Evolutionary conservation across 2,329 filamentous ascomycete genomes (phyloP), one percentile per base, ranked within the genome.

Genomic region (Ceratocystis harringtonii): DNA sequence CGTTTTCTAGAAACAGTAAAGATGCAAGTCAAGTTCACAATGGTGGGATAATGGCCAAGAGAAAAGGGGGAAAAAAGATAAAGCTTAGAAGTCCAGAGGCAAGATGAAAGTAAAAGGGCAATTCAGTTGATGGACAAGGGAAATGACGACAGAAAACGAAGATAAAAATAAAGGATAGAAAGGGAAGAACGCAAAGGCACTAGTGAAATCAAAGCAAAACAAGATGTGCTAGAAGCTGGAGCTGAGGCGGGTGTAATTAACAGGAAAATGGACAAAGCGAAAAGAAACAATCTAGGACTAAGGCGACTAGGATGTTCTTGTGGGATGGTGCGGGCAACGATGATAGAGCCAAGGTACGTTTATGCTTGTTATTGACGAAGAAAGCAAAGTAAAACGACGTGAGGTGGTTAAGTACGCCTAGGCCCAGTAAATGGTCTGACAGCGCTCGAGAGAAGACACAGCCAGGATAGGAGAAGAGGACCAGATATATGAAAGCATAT

Each of bases 1-100:
- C 5, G 36, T 22, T 50, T 65, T 65, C 63, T 62, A 63, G 60
- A 63, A 62, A 41, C 45, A 61, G 60, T 43, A 63, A 60, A 41
- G 44, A 60, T 64, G 50, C 55, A 64, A 58, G 28, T 41, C 10
- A 45, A 50, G 61, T 41, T 32, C 15, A n/a, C 30, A 28, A 30
- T 12, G 19, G 52, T 17, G n/a, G 10, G 41, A 44, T 60, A 32
- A 41, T 41, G 36, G 10, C 30, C 28, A 57, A n/a, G n/a, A 25
- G 28, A 61, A 32, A 19, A 65, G 45, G 36, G 45, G 17, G 57
- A 44, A 45, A 19, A 30, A 55, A 36, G 30, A 28, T 15, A 8
- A 8, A 50, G n/a, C n/a, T 22, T 6, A 32, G 15, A 61, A 22
- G 22, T 44, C 22, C 3, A 50, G 48, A 25, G 25, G 15, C 25